Evolutionary conservation across 2,329 filamentous ascomycete species (phyloP).

Genomic region (Colletotrichum gigasporum): DNA sequence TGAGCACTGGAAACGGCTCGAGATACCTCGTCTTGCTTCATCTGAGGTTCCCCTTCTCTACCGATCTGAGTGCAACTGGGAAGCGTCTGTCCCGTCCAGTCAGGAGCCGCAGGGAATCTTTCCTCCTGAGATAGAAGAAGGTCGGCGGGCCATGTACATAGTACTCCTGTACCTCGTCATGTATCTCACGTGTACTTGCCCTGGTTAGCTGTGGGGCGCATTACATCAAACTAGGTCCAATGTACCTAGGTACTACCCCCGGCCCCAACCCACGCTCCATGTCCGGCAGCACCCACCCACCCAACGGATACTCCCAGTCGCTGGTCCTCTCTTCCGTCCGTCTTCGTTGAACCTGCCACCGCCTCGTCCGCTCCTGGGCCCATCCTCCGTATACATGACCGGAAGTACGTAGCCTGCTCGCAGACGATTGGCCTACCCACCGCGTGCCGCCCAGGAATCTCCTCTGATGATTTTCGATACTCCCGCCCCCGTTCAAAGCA

Average conservation of each 20-base stretch:
- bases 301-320: not conserved
- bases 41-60: too few species aligned
- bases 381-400: too few species aligned
- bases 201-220: constrained; percentile 4
- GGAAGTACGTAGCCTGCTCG: too few species aligned
- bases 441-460: too few species aligned
- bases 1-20: too few species aligned
- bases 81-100: too few species aligned
- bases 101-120: too few species aligned
- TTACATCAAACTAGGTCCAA: constrained; percentile 17
- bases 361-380: not conserved
- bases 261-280: not conserved
- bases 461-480: not conserved
- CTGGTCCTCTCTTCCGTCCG: constrained; percentile 5
- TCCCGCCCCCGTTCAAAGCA: not conserved
- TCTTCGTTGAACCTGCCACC: not conserved
- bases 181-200: not conserved
- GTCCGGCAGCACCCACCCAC: not conserved
- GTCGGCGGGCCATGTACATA: not conserved
- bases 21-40: too few species aligned
- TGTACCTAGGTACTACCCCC: not conserved
- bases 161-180: not conserved
- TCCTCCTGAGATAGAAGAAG: too few species aligned
- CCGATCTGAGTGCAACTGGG: too few species aligned
- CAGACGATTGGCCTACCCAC: too few species aligned